These are phyloP conservation scores for Schizonepeta tenuifolia DNA, from an alignment of 257 asterid species.

Conservation along the genomic window DNA sequence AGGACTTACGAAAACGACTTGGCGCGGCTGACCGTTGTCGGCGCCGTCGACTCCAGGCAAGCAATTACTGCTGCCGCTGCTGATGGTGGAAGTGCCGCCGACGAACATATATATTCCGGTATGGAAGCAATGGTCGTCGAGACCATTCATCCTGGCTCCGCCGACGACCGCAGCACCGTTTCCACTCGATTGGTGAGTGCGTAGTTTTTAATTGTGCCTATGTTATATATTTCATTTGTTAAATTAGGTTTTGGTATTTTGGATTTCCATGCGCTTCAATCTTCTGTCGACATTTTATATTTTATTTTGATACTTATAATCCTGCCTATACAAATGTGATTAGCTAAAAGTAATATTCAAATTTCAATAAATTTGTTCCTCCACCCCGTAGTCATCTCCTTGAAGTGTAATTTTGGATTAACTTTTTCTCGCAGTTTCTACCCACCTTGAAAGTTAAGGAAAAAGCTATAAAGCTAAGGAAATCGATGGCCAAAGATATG, in stretches of 20 bases:
- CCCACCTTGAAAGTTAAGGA: constrained; percentile 85
- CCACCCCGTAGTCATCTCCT: constrained; percentile 1
- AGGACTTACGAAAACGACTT: constrained; percentile 80
- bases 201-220: no score
- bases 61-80: constrained; percentile 95
- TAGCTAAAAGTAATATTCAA: background rate
- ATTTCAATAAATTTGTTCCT: background rate
- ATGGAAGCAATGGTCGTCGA: constrained; percentile 77
- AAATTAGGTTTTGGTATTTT: no score
- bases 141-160: constrained; percentile 68
- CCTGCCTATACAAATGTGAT: background rate
- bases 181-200: constrained; percentile 80
- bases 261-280: no score
- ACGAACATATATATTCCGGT: constrained; percentile 65
- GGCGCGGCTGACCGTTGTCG: constrained; percentile 72
- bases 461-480: constrained; percentile 66
- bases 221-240: background rate
- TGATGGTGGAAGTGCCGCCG: constrained; percentile 84
- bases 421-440: constrained; percentile 56
- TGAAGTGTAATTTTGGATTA: background rate
- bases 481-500: constrained; percentile 54
- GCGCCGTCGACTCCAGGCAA: constrained; percentile 76
- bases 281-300: no score
- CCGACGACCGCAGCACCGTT: constrained; percentile 62
- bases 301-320: no score